These are phyloP conservation scores for Balansia obtecta DNA, from an alignment of 2,329 filamentous ascomycete genomes.

Conservation along the genomic window DNA sequence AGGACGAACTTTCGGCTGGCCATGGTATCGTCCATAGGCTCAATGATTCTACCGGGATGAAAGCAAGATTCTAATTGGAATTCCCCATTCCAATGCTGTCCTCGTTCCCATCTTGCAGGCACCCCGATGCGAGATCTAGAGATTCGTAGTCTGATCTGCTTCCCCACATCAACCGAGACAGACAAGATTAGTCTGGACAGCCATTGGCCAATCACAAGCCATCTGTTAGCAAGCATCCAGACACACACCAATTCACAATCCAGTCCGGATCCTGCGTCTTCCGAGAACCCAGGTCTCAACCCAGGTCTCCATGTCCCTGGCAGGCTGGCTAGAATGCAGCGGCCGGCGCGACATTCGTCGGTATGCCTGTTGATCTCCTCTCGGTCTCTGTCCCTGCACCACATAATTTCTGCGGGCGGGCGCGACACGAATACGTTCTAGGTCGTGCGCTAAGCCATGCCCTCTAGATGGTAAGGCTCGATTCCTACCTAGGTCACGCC, in stretches of 20 bases:
- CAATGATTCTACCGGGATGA: too few relatives aligned
- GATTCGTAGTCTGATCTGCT: neutral
- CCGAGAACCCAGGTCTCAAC: neutral
- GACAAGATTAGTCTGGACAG: neutral
- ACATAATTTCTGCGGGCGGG: too few relatives aligned
- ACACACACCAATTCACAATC: neutral
- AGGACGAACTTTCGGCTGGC: too few relatives aligned
- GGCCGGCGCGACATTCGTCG: neutral
- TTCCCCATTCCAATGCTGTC: neutral
- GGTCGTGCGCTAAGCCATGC: too few relatives aligned
- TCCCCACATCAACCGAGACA: neutral
- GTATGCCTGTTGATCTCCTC: too few relatives aligned
- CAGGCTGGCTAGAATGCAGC: neutral
- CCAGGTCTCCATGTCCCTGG: neutral
- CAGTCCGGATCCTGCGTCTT: neutral
- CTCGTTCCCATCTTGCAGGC: neutral
- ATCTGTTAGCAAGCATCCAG: constrained; percentile 1
- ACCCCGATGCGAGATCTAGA: neutral
- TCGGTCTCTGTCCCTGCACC: too few relatives aligned
- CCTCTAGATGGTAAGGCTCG: too few relatives aligned
- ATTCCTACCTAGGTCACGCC: too few relatives aligned
- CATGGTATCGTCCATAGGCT: too few relatives aligned
- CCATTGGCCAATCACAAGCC: neutral
- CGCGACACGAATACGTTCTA: too few relatives aligned
- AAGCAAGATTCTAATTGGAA: too few relatives aligned